These are phyloP conservation scores for Bipolaris oryzae DNA, from an alignment of 2,329 filamentous ascomycete species.

Conservation along the genomic window DNA sequence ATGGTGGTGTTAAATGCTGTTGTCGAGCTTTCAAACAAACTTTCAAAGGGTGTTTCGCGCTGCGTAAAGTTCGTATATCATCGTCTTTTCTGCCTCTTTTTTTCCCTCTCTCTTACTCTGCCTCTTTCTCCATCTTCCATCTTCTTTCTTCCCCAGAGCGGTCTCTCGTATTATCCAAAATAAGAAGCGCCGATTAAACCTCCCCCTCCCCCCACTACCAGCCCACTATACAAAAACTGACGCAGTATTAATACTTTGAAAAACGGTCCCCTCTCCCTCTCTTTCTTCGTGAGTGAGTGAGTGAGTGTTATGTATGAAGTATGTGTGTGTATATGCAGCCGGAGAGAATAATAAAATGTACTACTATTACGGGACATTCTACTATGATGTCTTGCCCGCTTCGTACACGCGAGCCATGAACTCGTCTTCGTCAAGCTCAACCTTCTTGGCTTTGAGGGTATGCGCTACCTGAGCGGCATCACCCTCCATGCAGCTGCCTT, in stretches of 20 bases:
- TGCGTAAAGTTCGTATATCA: slow-evolving; percentile 15
- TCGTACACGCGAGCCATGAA: slow-evolving; percentile 45
- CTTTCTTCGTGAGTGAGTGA: too few relatives aligned
- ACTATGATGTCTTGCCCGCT: slow-evolving; percentile 37
- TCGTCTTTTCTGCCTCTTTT: slow-evolving; percentile 2
- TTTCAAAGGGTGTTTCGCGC: slow-evolving; percentile 2
- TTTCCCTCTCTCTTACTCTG: neutral
- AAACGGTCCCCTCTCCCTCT: too few relatives aligned
- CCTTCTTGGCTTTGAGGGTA: slow-evolving; percentile 21
- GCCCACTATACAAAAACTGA: too few relatives aligned
- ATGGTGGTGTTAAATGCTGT: slow-evolving; percentile 2
- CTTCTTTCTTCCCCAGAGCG: neutral
- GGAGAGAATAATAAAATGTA: too few relatives aligned
- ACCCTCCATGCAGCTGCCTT: slow-evolving; percentile 51
- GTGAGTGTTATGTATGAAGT: too few relatives aligned
- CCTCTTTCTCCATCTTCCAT: neutral
- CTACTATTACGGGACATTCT: too few relatives aligned
- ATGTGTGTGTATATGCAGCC: neutral
- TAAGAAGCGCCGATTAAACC: too few relatives aligned
- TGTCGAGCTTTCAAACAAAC: slow-evolving; percentile 1
- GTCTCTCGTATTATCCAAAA: neutral
- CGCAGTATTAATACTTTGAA: neutral
- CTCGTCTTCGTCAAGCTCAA: slow-evolving; percentile 33
- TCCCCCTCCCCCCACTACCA: too few relatives aligned
- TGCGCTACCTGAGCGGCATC: slow-evolving; percentile 36